A percentile compares a stretch with the other conserved stretches of the same genome.
These are phyloP conservation scores for Colletotrichum musicola DNA, from an alignment of 2,329 filamentous ascomycete genomes.

Conservation along the genomic window DNA sequence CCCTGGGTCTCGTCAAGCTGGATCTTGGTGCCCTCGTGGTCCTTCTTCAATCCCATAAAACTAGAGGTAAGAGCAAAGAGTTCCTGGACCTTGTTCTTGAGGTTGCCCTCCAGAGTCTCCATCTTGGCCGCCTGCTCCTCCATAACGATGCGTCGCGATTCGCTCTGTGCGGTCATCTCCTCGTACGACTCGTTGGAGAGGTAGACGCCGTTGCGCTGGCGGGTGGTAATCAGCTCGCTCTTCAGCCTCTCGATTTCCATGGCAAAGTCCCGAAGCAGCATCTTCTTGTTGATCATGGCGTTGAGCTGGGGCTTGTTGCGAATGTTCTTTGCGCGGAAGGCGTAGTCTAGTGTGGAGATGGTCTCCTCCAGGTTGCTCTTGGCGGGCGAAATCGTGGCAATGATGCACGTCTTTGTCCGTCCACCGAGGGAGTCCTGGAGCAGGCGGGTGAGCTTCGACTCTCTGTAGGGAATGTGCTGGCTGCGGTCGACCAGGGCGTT, in stretches of 20 bases:
- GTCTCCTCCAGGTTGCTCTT: constrained; percentile 98
- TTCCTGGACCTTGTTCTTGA: constrained; percentile 95
- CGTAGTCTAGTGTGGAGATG: constrained; percentile 97
- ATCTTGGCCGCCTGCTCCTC: constrained; percentile 95
- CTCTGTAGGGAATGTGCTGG: constrained; percentile 89
- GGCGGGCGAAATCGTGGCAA: constrained; percentile 93
- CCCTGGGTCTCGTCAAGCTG: constrained; percentile 84
- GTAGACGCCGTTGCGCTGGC: constrained; percentile 95
- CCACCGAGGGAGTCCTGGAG: constrained; percentile 97
- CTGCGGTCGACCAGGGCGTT: constrained; percentile 94
- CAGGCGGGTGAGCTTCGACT: constrained; percentile 80
- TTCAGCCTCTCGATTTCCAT: constrained; percentile 94
- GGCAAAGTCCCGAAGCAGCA: constrained; percentile 89
- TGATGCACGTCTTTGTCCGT: constrained; percentile 97
- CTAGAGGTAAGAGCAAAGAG: constrained; percentile 87
- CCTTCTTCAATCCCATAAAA: constrained; percentile 90
- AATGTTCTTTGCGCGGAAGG: constrained; percentile 98
- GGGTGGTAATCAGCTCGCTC: constrained; percentile 90
- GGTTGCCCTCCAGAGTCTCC: constrained; percentile 88
- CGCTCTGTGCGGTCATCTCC: constrained; percentile 90
- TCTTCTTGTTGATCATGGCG: constrained; percentile 92
- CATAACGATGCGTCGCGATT: constrained; percentile 89
- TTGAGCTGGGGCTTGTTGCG: constrained; percentile 98
- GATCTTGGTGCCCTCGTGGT: constrained; percentile 81
- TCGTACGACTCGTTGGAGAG: constrained; percentile 90